Conservation (phyloP, 371 early-diverging fungal genomes). For the Mucor piriformis region DNA sequence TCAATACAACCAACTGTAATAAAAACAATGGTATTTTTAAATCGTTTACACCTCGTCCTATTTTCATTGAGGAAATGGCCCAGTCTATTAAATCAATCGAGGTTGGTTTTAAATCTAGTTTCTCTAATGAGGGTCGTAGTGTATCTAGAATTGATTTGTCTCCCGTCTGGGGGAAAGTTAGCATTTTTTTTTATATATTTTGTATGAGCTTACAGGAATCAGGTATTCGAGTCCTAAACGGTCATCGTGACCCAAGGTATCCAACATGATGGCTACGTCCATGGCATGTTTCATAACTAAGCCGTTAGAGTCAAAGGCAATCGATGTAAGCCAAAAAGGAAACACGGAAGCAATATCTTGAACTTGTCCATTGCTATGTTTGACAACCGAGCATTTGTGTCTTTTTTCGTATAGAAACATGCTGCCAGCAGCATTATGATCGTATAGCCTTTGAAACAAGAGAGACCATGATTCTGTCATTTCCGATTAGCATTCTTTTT, state of each 20-base stretch:
- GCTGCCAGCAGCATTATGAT: constrained; percentile 29
- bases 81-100: constrained; percentile 47
- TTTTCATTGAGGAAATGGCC: constrained; percentile 27
- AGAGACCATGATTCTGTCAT: constrained; percentile 36
- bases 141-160: constrained; percentile 40
- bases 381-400: constrained; percentile 20
- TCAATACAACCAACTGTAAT: constrained; percentile 30
- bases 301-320: constrained; percentile 39
- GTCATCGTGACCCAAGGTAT: constrained; percentile 42
- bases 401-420: constrained; percentile 36
- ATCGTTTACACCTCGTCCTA: constrained; percentile 22
- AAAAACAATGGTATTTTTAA: constrained; percentile 44
- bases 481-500: neutral
- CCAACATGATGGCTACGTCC: constrained; percentile 46
- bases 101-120: constrained; percentile 34
- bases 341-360: constrained; percentile 26
- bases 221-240: constrained; percentile 31
- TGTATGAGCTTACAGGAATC: constrained; percentile 43
- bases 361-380: neutral
- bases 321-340: constrained; percentile 39
- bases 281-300: constrained; percentile 49
- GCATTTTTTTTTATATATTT: too few relatives aligned
- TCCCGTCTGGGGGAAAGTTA: constrained; percentile 25
- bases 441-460: constrained; percentile 26
- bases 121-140: constrained; percentile 40